A percentile compares a stretch with the other conserved stretches of the same genome.
phyloP scores from a whole-genome alignment of 345 rosid genomes.

The Linum usitatissimum region DNA sequence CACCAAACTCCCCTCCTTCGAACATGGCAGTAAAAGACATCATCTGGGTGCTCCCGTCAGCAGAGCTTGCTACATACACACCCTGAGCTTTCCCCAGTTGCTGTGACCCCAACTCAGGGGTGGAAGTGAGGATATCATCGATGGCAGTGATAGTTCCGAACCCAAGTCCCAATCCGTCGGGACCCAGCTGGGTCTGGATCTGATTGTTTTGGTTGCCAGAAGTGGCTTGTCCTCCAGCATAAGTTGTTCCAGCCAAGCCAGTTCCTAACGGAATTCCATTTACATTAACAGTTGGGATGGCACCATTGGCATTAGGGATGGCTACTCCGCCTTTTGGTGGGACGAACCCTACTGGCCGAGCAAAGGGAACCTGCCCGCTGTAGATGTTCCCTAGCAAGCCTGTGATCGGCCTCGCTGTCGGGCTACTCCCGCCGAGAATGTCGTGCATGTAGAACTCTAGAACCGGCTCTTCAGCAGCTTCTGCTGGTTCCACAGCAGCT shows the following conservation, averaged over 20 bases:
- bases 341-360: slow-evolving; percentile 62
- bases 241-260: slow-evolving; percentile 70
- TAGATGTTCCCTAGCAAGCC: slow-evolving; percentile 93
- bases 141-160: slow-evolving; percentile 87
- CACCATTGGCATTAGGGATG: slow-evolving; percentile 86
- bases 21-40: slow-evolving; percentile 89
- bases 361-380: slow-evolving; percentile 89
- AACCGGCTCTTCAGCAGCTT: slow-evolving; percentile 33
- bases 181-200: slow-evolving; percentile 66
- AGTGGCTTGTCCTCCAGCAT: slow-evolving; percentile 27
- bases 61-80: slow-evolving; percentile 76
- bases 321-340: slow-evolving; percentile 60
- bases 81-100: slow-evolving; percentile 85
- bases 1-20: slow-evolving; percentile 88
- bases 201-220: slow-evolving; percentile 36
- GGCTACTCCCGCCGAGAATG: slow-evolving; percentile 78
- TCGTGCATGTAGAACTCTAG: slow-evolving; percentile 90
- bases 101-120: slow-evolving; percentile 75
- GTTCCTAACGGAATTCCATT: slow-evolving; percentile 86
- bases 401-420: slow-evolving; percentile 80
- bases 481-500: slow-evolving; percentile 33
- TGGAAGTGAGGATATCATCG: slow-evolving; percentile 63
- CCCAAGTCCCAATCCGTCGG: slow-evolving; percentile 74
- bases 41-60: slow-evolving; percentile 78
- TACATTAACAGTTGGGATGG: slow-evolving; percentile 66